These are phyloP conservation scores for Cyphellophora europaea DNA, from an alignment of 2,329 filamentous ascomycete species.

Conservation along the genomic window DNA sequence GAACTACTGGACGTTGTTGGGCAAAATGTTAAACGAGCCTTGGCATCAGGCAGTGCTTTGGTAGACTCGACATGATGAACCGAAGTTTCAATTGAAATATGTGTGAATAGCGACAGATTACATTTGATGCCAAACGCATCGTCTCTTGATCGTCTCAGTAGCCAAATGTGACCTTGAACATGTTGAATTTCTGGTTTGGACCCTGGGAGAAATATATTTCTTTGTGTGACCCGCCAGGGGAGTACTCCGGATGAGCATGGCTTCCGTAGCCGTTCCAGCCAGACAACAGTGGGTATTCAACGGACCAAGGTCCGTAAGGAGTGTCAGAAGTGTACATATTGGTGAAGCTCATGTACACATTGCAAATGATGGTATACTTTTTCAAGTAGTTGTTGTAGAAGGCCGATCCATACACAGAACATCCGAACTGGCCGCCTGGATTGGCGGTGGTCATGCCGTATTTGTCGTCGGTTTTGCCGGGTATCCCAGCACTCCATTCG, in stretches of 20 bases:
- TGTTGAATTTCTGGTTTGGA: slow-evolving; percentile 2
- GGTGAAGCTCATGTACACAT: not conserved
- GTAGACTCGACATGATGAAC: too few relatives aligned
- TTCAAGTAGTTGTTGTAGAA: slow-evolving; percentile 4
- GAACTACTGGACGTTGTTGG: too few relatives aligned
- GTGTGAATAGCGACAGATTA: too few relatives aligned
- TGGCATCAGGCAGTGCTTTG: too few relatives aligned
- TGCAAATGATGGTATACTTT: slow-evolving; percentile 5
- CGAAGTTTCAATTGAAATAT: too few relatives aligned
- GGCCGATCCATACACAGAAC: slow-evolving; percentile 1
- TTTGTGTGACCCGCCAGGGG: slow-evolving; percentile 1
- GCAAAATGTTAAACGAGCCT: too few relatives aligned
- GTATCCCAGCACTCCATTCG: slow-evolving; percentile 2
- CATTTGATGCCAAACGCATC: too few relatives aligned
- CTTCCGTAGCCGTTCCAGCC: slow-evolving; percentile 1
- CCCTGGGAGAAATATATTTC: slow-evolving; percentile 4
- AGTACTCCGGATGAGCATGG: slow-evolving; percentile 2
- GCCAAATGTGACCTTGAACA: slow-evolving; percentile 5
- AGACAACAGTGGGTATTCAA: not conserved
- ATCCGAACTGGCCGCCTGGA: not conserved
- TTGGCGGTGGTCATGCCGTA: not conserved
- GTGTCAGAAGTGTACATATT: slow-evolving; percentile 5
- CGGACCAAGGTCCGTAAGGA: slow-evolving; percentile 4
- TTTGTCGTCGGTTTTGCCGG: not conserved
- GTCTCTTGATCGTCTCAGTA: slow-evolving; percentile 43